These are phyloP conservation scores for Xanthoconium separans DNA, from an alignment of 1,284 basidiomycete species.

Conservation along the genomic window DNA sequence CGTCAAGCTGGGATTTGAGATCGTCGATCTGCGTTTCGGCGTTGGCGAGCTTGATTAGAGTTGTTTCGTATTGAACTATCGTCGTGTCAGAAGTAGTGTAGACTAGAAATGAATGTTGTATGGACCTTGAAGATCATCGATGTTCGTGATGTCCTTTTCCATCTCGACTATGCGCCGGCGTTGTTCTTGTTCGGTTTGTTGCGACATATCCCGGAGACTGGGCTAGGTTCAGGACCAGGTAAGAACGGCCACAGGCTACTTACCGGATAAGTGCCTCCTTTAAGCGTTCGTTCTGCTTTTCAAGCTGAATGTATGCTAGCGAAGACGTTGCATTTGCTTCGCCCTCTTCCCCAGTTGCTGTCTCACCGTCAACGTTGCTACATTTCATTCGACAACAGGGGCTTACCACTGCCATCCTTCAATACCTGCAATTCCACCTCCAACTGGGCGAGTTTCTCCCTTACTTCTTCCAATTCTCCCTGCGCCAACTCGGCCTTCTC, in stretches of 20 bases:
- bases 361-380: constrained; percentile 11
- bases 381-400: constrained; percentile 1
- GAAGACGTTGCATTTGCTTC: constrained; percentile 58
- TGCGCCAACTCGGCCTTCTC: constrained; percentile 86
- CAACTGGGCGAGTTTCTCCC: constrained; percentile 76
- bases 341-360: constrained; percentile 37
- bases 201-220: constrained; percentile 84
- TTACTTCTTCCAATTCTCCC: constrained; percentile 72
- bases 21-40: constrained; percentile 92
- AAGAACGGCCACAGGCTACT: constrained; percentile 13
- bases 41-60: constrained; percentile 77
- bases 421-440: constrained; percentile 85
- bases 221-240: constrained; percentile 2
- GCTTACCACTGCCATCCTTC: constrained; percentile 48
- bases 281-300: constrained; percentile 94
- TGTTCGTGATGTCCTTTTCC: constrained; percentile 77
- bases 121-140: constrained; percentile 70
- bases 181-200: constrained; percentile 86
- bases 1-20: constrained; percentile 92
- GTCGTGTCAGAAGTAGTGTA: constrained; percentile 13
- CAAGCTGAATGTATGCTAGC: constrained; percentile 86
- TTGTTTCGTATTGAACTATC: constrained; percentile 76
- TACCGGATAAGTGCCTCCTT: constrained; percentile 91
- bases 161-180: constrained; percentile 81
- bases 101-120: not conserved